Evolutionary conservation across 805 yeast genomes (phyloP).

Genomic region (Grigorovia yakushimaensis): DNA sequence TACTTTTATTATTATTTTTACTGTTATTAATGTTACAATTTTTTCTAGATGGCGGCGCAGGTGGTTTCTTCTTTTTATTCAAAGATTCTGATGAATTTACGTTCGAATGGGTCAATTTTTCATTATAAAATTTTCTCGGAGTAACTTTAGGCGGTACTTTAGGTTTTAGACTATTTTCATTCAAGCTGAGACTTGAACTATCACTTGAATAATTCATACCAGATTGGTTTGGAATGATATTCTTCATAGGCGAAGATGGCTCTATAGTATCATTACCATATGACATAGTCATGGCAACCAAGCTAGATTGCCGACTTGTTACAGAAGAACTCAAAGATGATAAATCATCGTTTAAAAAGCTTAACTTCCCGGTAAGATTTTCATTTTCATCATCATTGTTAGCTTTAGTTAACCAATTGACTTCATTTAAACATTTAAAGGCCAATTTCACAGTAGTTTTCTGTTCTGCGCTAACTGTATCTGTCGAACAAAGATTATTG

Average conservation of each 20-base stretch:
- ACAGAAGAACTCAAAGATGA: not conserved
- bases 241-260: not conserved
- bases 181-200: not conserved
- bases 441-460: constrained; percentile 36
- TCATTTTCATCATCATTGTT: not conserved
- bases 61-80: constrained; percentile 25
- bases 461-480: constrained; percentile 17
- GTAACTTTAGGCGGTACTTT: constrained; percentile 26
- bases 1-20: not conserved
- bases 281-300: constrained; percentile 13
- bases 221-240: not conserved
- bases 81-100: constrained; percentile 30
- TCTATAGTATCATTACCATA: constrained; percentile 5
- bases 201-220: not conserved
- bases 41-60: constrained; percentile 31
- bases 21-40: not conserved
- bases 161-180: not conserved
- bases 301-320: constrained; percentile 18
- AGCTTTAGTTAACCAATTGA: constrained; percentile 25
- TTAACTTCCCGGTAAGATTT: not conserved
- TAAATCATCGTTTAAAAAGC: constrained; percentile 3
- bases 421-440: constrained; percentile 27
- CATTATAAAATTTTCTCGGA: constrained; percentile 23
- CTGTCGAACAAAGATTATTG: constrained; percentile 20
- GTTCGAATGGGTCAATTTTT: constrained; percentile 30